Evolutionary conservation across 1,284 basidiomycete genomes (phyloP).

Genomic region (Pulchroboletus neoregius): DNA sequence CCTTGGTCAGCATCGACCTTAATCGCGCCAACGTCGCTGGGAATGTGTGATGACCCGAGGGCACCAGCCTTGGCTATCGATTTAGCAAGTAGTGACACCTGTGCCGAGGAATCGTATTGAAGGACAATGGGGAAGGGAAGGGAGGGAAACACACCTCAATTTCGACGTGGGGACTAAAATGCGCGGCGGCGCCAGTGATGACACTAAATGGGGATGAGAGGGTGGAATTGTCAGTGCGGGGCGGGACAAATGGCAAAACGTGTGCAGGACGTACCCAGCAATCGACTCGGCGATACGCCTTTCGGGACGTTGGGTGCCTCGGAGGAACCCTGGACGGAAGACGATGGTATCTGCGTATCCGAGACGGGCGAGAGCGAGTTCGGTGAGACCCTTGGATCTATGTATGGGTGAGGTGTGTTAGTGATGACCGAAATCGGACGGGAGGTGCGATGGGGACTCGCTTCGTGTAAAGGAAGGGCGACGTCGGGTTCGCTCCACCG

Average conservation of each 20-base stretch:
- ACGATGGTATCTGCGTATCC: slow-evolving; percentile 68
- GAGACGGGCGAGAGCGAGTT: slow-evolving; percentile 58
- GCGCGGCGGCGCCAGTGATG: slow-evolving; percentile 38
- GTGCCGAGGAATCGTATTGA: too few species aligned
- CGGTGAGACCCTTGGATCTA: slow-evolving; percentile 74
- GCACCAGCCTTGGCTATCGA: slow-evolving; percentile 28
- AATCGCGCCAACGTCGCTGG: slow-evolving; percentile 17
- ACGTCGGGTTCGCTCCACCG: slow-evolving; percentile 43
- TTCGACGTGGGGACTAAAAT: slow-evolving; percentile 38
- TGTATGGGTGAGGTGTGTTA: neutral
- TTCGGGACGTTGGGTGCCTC: slow-evolving; percentile 41
- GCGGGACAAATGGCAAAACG: neutral
- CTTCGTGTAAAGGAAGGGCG: slow-evolving; percentile 51
- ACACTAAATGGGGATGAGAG: slow-evolving; percentile 24
- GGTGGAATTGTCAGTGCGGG: neutral
- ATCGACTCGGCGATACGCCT: slow-evolving; percentile 40
- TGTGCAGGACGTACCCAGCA: slow-evolving; percentile 40
- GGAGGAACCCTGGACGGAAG: slow-evolving; percentile 58
- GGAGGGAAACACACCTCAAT: slow-evolving; percentile 41
- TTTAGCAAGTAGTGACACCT: slow-evolving; percentile 22
- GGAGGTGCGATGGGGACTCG: slow-evolving; percentile 26
- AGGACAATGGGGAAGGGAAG: too few species aligned
- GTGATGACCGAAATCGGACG: neutral
- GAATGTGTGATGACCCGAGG: slow-evolving; percentile 23
- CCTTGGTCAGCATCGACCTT: slow-evolving; percentile 20